Base-by-base conservation (phyloP, 805 yeast genomes). In the Kazachstania viticola region DNA sequence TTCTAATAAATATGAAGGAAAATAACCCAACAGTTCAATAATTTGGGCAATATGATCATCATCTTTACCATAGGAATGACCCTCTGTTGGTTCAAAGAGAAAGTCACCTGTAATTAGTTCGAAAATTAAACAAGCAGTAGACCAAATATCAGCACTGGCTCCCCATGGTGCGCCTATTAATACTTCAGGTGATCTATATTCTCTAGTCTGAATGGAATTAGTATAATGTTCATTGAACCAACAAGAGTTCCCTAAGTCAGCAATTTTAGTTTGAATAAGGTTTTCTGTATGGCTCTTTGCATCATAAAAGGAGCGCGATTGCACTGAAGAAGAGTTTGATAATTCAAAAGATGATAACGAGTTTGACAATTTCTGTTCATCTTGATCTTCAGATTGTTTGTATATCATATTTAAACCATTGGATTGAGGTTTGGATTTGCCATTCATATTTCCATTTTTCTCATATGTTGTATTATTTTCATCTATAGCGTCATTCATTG, bases 41-140 rank as follows among this genome's bases (percentile, higher is more conserved):
- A 91, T 83, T 55, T 91, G 97, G 0, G 97, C 97, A 45, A 91
- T 67, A 55, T 91, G 98, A 54, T 91, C 98, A 50, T 88, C 96
- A 55, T 87, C 95, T 49, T 87, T 87, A 30, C 76, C 54, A 58
- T 83, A 88, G 4, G 79, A 64, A 34, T 70, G 72, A 1, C 87
- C 85, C 39, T 73, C 73, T 27, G 55, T 58, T 1, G 98, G 98
- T 54, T 88, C 96, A 55, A 88, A 91, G 30, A 91, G 57, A 48
- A 87, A 87, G 56, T 88, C 97, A 3, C 97, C 97, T 0, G 98
- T 88, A 27, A 88, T 57, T 16, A 91, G 65, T 60, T 91, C 98
- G 58, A 91, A 91, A 1, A 81, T 65, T 47, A 91, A 60, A 59
- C 97, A 87, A 0, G 94, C 96, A 46, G 81, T 65, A n/a, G 95